Conservation (phyloP, 225 moss, liverwort and hornwort genomes). For the Neckera pumila region DNA sequence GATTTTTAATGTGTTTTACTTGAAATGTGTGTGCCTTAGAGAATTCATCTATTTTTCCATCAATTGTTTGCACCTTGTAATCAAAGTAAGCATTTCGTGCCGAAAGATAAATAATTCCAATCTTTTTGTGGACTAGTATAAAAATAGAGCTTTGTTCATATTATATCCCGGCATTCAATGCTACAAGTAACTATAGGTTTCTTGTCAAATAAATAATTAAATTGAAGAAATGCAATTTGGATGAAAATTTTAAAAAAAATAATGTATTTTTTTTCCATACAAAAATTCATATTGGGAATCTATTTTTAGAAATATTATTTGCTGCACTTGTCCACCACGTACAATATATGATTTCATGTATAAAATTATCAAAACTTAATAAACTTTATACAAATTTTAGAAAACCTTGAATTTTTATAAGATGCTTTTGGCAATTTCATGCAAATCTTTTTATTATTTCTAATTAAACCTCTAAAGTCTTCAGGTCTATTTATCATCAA, state of each 20-base stretch:
- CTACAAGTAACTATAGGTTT: background rate
- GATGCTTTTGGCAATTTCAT: background rate
- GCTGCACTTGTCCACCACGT: fast-evolving
- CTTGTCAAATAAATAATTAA: background rate
- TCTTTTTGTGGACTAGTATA: fast-evolving
- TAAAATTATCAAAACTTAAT: no score
- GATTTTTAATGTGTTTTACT: fast-evolving
- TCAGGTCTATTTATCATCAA: background rate
- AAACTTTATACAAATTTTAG: fast-evolving
- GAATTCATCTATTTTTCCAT: background rate
- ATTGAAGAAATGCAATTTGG: fast-evolving
- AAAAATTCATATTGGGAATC: background rate
- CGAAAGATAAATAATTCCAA: fast-evolving
- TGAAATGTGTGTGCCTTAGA: fast-evolving
- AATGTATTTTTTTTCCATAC: background rate
- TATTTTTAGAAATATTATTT: background rate
- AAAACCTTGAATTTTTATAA: background rate
- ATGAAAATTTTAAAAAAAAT: background rate
- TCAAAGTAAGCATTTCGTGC: background rate
- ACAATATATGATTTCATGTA: background rate
- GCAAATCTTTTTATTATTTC: no score
- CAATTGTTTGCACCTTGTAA: background rate
- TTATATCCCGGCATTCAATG: background rate
- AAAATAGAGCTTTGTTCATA: background rate
- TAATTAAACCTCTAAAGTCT: fast-evolving